Evolutionary conservation across 169 alveolate species (phyloP).

Genomic region (Theileria orientalis): DNA sequence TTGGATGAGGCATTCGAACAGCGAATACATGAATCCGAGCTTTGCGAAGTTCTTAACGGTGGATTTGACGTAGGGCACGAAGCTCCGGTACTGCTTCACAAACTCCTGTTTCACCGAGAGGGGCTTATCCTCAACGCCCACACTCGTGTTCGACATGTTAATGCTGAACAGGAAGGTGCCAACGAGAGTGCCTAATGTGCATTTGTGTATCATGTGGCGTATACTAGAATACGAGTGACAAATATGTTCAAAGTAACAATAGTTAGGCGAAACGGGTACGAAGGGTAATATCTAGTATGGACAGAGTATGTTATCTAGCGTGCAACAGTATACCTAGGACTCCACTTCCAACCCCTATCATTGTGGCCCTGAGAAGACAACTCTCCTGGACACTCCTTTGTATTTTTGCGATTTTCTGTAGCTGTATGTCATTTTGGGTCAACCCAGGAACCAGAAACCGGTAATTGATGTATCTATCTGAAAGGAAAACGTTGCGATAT

Average conservation of each 20-base stretch:
- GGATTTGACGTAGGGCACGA: slow-evolving; percentile 43
- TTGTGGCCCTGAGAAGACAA: slow-evolving; percentile 46
- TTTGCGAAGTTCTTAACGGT: slow-evolving; percentile 59
- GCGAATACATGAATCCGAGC: slow-evolving; percentile 75
- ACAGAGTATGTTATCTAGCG: background rate
- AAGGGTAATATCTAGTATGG: too few species aligned
- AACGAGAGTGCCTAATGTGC: slow-evolving; percentile 38
- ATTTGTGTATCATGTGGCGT: background rate
- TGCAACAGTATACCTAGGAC: slow-evolving; percentile 30
- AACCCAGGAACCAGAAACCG: background rate
- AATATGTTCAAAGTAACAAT: too few species aligned
- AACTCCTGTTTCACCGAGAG: slow-evolving; percentile 22
- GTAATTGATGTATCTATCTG: slow-evolving; percentile 44
- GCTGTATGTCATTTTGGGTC: slow-evolving; percentile 30
- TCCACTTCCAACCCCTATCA: slow-evolving; percentile 58
- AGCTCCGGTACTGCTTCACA: slow-evolving; percentile 17
- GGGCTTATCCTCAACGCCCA: slow-evolving; percentile 7
- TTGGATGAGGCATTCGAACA: slow-evolving; percentile 71
- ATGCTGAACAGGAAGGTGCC: slow-evolving; percentile 61
- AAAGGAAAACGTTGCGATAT: slow-evolving; percentile 35
- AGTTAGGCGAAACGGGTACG: too few species aligned
- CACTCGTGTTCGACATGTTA: slow-evolving; percentile 38
- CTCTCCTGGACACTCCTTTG: slow-evolving; percentile 52
- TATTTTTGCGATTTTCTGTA: slow-evolving; percentile 20
- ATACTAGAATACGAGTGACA: too few species aligned